Evolutionary conservation across 345 rosid species (phyloP), one percentile per base, ranked within the genome.

Genomic region (Trapa incisa): DNA sequence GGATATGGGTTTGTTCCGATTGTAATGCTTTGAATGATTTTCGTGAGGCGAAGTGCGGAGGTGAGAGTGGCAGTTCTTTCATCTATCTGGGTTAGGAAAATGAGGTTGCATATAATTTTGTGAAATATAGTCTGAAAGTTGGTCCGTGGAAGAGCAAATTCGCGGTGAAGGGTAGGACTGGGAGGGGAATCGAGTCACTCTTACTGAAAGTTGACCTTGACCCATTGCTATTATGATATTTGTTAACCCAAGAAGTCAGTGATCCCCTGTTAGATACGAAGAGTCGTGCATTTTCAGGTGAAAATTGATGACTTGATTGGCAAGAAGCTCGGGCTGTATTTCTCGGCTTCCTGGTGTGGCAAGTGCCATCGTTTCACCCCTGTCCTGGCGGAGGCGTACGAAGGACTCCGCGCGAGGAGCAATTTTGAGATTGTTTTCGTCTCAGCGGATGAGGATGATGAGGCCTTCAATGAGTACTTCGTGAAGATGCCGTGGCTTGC

Each of bases 401-500:
- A 74, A 16, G 84, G 83, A 52, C 79, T 89, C 76, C 75, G 71
- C 63, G 13, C 78, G 0, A 80, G 77, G 67, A 83, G 68, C 17
- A 85, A 82, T 66, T 78, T 89, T 38, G 96, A 92, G 88, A 60
- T 1, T 6, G 68, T 89, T 10, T 86, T 87, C 74, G 76, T 87
- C 61, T 80, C 94, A 0, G 83, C 82, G 0, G 92, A 89, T 67
- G 67, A 71, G 58, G 88, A 84, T 65, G 86, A 83, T 50, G 82
- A 77, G 64, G 74, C 89, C 0, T 89, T 89, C 68, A 66, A 54
- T 0, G 70, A 45, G n/a, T 91, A 91, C 70, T 85, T 91, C 76
- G 72, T 84, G 14, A 82, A 82, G 76, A 89, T 91, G 97, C 90
- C 96, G 0, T 91, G 97, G 96, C 92, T 89, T 22, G 90, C 96